phyloP scores from a whole-genome alignment of 1,139 yeast genomes.

The Arxiozyma slooffiae region DNA sequence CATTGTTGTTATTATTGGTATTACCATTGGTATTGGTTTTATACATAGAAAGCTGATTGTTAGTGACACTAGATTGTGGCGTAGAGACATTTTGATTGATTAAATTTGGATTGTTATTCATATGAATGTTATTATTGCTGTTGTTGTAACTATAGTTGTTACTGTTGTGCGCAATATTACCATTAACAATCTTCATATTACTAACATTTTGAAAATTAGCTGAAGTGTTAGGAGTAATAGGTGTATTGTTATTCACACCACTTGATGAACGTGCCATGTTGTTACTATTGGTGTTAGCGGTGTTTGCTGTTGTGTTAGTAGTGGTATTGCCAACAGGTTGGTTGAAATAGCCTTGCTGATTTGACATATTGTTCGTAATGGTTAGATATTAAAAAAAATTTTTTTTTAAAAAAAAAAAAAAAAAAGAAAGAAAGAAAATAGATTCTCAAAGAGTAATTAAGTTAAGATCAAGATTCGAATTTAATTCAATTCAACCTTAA shows the following conservation, averaged over 20 bases:
- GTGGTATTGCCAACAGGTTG: conserved; percentile 7
- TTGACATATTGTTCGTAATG: neutral
- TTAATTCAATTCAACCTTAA: neutral
- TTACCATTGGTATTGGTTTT: neutral
- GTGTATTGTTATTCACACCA: neutral
- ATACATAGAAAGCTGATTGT: neutral
- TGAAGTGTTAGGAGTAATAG: conserved; percentile 4
- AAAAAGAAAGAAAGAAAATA: too few species aligned
- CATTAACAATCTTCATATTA: conserved; percentile 13
- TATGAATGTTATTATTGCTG: conserved; percentile 1
- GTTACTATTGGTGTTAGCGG: neutral
- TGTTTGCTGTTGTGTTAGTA: neutral
- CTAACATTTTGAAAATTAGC: conserved; percentile 8
- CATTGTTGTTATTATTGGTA: neutral
- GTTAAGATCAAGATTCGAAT: neutral
- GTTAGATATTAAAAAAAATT: neutral
- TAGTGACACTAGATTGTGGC: conserved; percentile 5
- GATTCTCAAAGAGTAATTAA: too few species aligned
- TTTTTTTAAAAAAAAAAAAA: too few species aligned
- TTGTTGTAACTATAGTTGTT: conserved; percentile 2
- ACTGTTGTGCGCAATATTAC: conserved; percentile 7
- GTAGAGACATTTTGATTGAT: conserved; percentile 3
- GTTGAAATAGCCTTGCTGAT: conserved; percentile 2
- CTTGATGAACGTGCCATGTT: conserved; percentile 1
- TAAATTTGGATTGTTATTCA: neutral